These are phyloP conservation scores for Asterella californica DNA, from an alignment of 225 moss, liverwort and hornwort genomes.

Conservation along the genomic window DNA sequence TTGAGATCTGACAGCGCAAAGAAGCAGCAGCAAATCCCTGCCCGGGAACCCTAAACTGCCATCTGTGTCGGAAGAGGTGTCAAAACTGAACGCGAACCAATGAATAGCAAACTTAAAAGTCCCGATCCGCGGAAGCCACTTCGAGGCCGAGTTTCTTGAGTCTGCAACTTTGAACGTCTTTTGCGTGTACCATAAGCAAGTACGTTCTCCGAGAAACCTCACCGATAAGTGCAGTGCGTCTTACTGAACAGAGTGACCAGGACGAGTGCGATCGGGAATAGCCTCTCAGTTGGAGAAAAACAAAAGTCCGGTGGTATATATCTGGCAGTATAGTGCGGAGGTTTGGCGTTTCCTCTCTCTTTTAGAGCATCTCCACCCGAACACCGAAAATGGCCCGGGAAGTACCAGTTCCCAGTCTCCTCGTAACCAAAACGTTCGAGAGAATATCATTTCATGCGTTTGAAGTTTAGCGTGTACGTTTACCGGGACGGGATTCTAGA, in stretches of 20 bases:
- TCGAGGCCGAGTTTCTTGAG: not conserved
- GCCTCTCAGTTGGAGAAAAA: not conserved
- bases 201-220: too few relatives aligned
- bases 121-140: too few relatives aligned
- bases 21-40: not conserved
- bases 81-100: too few relatives aligned
- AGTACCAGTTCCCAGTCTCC: too few relatives aligned
- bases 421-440: too few relatives aligned
- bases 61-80: not conserved
- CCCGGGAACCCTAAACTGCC: slow-evolving; percentile 9
- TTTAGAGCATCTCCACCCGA: too few relatives aligned
- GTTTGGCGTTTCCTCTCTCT: not conserved
- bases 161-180: not conserved
- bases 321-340: not conserved
- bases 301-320: not conserved
- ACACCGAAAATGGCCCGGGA: too few relatives aligned
- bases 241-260: not conserved
- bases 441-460: too few relatives aligned
- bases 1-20: not conserved
- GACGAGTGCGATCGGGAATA: not conserved
- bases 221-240: not conserved
- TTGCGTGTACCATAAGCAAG: too few relatives aligned
- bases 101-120: too few relatives aligned
- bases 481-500: too few relatives aligned
- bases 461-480: not conserved